Conservation (phyloP, 345 rosid species). For the Sisymbrium irio region DNA sequence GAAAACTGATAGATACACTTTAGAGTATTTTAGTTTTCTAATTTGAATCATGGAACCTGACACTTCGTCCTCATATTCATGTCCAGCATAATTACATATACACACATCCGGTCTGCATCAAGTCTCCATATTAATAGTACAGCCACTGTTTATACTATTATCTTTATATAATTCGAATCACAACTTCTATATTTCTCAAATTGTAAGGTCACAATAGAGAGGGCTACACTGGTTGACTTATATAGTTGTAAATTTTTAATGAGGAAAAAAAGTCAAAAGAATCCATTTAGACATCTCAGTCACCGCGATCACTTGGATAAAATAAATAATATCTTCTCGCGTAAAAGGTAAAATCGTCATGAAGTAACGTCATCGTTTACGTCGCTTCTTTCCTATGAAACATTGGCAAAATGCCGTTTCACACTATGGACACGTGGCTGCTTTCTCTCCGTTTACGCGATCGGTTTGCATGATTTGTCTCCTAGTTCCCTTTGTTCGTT, state of each 20-base stretch:
- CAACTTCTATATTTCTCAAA: not conserved
- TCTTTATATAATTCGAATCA: not conserved
- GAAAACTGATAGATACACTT: not conserved
- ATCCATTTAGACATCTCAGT: not conserved
- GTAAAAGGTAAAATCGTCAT: constrained; percentile 1
- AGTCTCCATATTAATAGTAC: not conserved
- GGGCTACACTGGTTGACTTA: not conserved
- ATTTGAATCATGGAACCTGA: not conserved
- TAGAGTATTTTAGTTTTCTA: not conserved
- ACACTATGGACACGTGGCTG: not conserved
- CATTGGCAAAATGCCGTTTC: not conserved
- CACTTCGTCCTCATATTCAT: not conserved
- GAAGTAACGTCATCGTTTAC: constrained; percentile 16
- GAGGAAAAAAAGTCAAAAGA: not conserved
- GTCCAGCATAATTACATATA: not conserved
- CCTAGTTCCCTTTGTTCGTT: not conserved
- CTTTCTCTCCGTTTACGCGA: not conserved
- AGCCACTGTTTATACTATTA: not conserved
- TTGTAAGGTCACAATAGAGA: not conserved
- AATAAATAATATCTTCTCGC: not conserved
- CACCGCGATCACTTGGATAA: not conserved
- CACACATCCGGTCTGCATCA: not conserved
- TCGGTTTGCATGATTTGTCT: not conserved
- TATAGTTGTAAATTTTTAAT: not conserved
- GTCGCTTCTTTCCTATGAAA: constrained; percentile 16